Evolutionary conservation across 176 grass and related monocot genomes (phyloP).

Genomic region (Alopecurus myosuroides): DNA sequence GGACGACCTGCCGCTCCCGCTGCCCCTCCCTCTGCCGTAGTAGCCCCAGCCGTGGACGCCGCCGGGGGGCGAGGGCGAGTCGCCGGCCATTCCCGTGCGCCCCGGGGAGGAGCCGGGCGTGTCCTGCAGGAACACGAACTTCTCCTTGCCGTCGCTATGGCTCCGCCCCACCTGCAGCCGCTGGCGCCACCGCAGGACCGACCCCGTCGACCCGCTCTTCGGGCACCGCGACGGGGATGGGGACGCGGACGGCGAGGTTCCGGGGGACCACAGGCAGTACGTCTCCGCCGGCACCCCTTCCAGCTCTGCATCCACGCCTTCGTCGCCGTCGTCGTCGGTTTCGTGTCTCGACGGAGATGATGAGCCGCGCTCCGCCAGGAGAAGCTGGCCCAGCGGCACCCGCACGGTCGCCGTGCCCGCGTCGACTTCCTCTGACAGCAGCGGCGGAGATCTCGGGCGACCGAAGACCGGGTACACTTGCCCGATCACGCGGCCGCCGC

Average conservation of each 20-base stretch:
- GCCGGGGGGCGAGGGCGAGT: neutral
- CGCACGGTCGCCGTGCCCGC: slow-evolving; percentile 12
- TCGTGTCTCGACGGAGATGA: neutral
- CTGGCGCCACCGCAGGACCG: slow-evolving; percentile 66
- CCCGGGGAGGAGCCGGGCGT: neutral
- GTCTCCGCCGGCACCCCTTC: slow-evolving; percentile 44
- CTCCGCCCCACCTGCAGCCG: slow-evolving; percentile 52
- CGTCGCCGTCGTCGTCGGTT: neutral
- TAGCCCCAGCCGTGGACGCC: slow-evolving; percentile 25
- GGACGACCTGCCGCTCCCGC: slow-evolving; percentile 20
- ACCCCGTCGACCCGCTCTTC: slow-evolving; percentile 86
- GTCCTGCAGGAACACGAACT: slow-evolving; percentile 70
- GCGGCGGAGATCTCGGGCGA: slow-evolving; percentile 25
- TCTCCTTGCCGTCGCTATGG: slow-evolving; percentile 97
- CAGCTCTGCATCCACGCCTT: neutral
- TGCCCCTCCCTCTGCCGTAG: slow-evolving; percentile 11
- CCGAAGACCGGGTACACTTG: slow-evolving; percentile 70
- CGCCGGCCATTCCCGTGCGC: neutral
- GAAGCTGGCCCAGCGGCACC: slow-evolving; percentile 45
- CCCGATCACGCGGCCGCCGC: neutral
- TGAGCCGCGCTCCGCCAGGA: slow-evolving; percentile 41
- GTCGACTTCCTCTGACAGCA: neutral
- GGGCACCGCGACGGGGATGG: slow-evolving; percentile 41
- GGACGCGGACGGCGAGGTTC: slow-evolving; percentile 11
- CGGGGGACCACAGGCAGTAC: slow-evolving; percentile 44